These are phyloP conservation scores for Globisporangium cystogenes DNA, from an alignment of 352 stramenopile genomes.

Conservation along the genomic window DNA sequence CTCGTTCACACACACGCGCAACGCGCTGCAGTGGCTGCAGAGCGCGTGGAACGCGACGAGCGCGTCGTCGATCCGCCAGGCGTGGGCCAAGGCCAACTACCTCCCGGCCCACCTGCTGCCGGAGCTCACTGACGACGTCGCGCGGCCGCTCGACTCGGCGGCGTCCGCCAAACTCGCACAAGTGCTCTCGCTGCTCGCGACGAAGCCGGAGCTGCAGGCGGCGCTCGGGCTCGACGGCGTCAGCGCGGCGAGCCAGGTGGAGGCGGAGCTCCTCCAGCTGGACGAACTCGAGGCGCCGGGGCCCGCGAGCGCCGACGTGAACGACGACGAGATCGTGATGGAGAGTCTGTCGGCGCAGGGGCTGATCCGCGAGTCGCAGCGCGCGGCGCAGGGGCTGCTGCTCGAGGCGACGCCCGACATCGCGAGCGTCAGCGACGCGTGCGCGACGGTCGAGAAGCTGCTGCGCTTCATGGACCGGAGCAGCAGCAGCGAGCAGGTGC, in stretches of 20 bases:
- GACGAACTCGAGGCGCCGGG: conserved; percentile 28
- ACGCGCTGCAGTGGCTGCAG: conserved; percentile 39
- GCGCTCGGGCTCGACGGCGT: conserved; percentile 30
- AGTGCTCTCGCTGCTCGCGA: conserved; percentile 17
- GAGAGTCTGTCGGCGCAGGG: conserved; percentile 52
- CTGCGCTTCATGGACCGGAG: conserved; percentile 36
- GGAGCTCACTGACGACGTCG: conserved; percentile 15
- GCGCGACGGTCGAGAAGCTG: conserved; percentile 28
- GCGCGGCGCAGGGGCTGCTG: conserved; percentile 14
- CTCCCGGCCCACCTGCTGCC: conserved; percentile 22
- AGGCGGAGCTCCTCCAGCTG: conserved; percentile 33
- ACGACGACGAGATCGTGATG: conserved; percentile 60
- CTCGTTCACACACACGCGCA: conserved; percentile 33
- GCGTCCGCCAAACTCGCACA: conserved; percentile 16
- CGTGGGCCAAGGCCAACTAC: conserved; percentile 35
- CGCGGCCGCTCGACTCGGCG: conserved; percentile 7
- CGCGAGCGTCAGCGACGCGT: conserved; percentile 29
- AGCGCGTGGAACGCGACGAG: conserved; percentile 33
- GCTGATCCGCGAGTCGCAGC: conserved; percentile 36
- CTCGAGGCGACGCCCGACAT: conserved; percentile 21
- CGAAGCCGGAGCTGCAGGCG: conserved; percentile 20
- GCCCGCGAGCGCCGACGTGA: conserved; percentile 9
- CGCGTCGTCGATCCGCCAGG: conserved; percentile 26
- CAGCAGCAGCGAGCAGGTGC: conserved; percentile 12
- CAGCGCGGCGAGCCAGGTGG: conserved; percentile 20